A percentile compares a stretch with the other conserved stretches of the same genome.
phyloP scores from a whole-genome alignment of 163 green algal genomes.

The Volvox carteri region DNA sequence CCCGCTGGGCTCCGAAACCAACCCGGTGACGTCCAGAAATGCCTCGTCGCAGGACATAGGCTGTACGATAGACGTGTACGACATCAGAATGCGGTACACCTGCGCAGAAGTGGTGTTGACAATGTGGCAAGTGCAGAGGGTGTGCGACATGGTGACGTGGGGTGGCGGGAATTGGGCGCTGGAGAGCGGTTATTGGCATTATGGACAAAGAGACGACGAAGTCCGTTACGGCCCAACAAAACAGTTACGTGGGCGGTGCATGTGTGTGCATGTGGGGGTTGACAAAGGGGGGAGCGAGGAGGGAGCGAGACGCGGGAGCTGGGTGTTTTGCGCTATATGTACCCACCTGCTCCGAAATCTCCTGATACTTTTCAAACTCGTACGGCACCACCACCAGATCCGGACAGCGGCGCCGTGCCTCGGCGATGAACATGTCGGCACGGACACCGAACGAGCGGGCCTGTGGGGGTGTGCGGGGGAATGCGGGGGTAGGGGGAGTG shows the following conservation, averaged over 20 bases:
- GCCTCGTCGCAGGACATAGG: conserved; percentile 96
- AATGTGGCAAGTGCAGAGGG: not conserved
- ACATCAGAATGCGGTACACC: conserved; percentile 90
- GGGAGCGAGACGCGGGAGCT: too few species aligned
- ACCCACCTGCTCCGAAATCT: conserved; percentile 80
- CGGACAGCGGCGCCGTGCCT: conserved; percentile 91
- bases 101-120: conserved; percentile 58
- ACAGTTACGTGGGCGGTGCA: too few species aligned
- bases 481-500: not conserved
- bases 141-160: not conserved
- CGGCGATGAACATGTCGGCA: conserved; percentile 91
- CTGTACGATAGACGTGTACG: conserved; percentile 80
- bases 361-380: conserved; percentile 94
- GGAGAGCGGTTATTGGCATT: not conserved
- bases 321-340: too few species aligned
- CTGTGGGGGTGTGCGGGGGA: not conserved
- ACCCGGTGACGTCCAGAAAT: conserved; percentile 89
- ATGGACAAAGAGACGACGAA: not conserved
- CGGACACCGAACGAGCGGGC: conserved; percentile 79
- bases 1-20: too few species aligned
- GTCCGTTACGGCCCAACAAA: not conserved
- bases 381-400: conserved; percentile 95
- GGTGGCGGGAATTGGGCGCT: not conserved
- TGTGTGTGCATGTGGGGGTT: too few species aligned
- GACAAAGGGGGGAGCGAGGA: too few species aligned